phyloP scores from a whole-genome alignment of 305 asterid species.

The Stenogyne calaminthoides region DNA sequence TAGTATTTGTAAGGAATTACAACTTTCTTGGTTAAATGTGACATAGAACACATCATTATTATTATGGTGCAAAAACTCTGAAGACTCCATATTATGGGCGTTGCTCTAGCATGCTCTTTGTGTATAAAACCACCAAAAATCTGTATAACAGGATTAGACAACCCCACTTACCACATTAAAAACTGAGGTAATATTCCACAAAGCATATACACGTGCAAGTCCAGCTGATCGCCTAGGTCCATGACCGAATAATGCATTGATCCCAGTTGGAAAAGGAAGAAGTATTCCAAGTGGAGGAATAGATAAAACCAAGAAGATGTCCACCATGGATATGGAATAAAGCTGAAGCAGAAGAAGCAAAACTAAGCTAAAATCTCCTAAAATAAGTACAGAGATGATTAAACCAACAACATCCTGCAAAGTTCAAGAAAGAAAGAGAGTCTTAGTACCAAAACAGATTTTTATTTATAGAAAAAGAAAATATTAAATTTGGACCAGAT shows the following conservation, averaged over 20 bases:
- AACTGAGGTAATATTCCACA: conserved; percentile 81
- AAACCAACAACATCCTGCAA: conserved; percentile 93
- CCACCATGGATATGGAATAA: conserved; percentile 70
- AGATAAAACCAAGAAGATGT: conserved; percentile 59
- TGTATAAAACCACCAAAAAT: conserved; percentile 4
- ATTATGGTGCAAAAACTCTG: background rate
- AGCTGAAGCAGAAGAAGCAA: conserved; percentile 85
- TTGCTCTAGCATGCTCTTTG: background rate
- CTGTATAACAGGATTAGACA: conserved; percentile 5
- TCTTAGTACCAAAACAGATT: conserved; percentile 14
- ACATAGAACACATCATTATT: background rate
- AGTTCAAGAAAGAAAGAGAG: conserved; percentile 26
- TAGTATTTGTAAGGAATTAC: background rate
- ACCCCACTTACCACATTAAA: conserved; percentile 72
- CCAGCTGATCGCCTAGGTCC: conserved; percentile 85
- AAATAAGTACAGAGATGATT: conserved; percentile 71
- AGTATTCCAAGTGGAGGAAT: conserved; percentile 84
- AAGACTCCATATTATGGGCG: conserved; percentile 10
- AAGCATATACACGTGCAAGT: conserved; percentile 82
- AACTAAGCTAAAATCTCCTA: conserved; percentile 90
- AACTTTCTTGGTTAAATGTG: background rate
- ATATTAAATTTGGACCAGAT: conserved; percentile 8
- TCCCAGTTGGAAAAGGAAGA: conserved; percentile 90
- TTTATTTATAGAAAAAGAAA: background rate
- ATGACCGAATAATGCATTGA: conserved; percentile 83